Conservation (phyloP, 2,329 filamentous ascomycete genomes). For the Fusarium beomiforme region DNA sequence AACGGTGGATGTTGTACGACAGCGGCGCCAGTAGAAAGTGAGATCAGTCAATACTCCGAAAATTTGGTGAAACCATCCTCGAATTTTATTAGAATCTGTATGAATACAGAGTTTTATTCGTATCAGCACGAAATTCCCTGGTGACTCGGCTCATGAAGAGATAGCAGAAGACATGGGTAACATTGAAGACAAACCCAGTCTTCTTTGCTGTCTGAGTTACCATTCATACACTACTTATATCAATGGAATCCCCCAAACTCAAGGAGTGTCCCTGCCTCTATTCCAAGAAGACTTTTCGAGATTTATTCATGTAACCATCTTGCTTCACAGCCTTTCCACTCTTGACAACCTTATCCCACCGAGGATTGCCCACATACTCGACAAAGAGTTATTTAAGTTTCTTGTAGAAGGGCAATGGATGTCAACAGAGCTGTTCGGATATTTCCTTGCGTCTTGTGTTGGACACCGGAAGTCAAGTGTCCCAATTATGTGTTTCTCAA, state of each 20-base stretch:
- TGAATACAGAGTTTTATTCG: background rate
- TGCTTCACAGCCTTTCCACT: background rate
- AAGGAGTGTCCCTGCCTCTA: background rate
- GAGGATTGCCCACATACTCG: background rate
- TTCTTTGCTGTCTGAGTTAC: background rate
- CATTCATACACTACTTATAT: background rate
- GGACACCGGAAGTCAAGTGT: slow-evolving; percentile 41
- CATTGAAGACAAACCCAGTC: background rate
- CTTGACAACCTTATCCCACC: background rate
- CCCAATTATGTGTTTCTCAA: slow-evolving; percentile 40
- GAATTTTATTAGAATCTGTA: background rate
- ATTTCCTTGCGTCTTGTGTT: slow-evolving; percentile 36
- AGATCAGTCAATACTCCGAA: slow-evolving; percentile 30
- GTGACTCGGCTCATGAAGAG: background rate
- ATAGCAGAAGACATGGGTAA: background rate
- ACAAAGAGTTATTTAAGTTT: background rate
- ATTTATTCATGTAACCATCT: background rate
- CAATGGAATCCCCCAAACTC: too few species aligned
- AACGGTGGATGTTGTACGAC: slow-evolving; percentile 30
- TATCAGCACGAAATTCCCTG: background rate
- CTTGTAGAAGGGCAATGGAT: slow-evolving; percentile 25
- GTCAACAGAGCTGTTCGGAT: slow-evolving; percentile 26
- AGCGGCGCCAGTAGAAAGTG: slow-evolving; percentile 18
- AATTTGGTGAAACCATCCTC: slow-evolving; percentile 12
- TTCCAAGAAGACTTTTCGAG: background rate